Base-by-base conservation (phyloP, 768 basidiomycete species). In the Podaxis rugospora region DNA sequence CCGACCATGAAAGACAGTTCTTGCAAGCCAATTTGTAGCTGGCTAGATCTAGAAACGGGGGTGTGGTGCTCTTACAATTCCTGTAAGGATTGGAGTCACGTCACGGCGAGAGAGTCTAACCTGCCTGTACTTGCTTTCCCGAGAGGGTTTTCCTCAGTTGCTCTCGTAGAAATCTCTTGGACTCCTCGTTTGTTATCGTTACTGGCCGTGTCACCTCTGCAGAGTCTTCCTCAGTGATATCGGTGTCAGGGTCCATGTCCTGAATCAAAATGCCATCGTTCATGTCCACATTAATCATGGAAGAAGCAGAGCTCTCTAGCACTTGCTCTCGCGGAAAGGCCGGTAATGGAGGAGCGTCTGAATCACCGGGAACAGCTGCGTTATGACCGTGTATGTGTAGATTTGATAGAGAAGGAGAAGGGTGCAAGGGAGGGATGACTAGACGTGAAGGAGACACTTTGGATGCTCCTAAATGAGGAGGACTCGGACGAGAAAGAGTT, bases 191-290 rank as follows among this genome's bases (percentile, higher is more conserved):
- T 5, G 59, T 47, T 37, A 39, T 28, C 9, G 67, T 69, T 13
- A 72, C 74, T 28, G 72, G 68, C 21, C 74, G 72, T 40, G 78
- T 76, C 39, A 80, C 71, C 55, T 75, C 77, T 7, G 78, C 82
- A 59, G 76, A 72, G 59, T 83, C 79, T 65, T 89, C 89, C 56
- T 89, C 89, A 36, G 74, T 78, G 40, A 82, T 80, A 36, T 85
- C 86, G 21, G 77, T 78, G 59, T 89, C 88, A 28, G 78, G 78
- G 44, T 90, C 89, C 44, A 80, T 80, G 68, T 91, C 90, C 66
- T 86, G 84, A 49, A 92, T 78, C 44, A 92, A 75, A 56, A 92
- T 86, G 7, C 87, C 86, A 64, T 90, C 89, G 55, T 76, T 78
- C 61, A 84, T 72, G 64, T 89, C 86, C 72, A 89, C 69, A 67